Evolutionary conservation across 352 stramenopile species (phyloP).

Genomic region (Saprolegnia diclina): DNA sequence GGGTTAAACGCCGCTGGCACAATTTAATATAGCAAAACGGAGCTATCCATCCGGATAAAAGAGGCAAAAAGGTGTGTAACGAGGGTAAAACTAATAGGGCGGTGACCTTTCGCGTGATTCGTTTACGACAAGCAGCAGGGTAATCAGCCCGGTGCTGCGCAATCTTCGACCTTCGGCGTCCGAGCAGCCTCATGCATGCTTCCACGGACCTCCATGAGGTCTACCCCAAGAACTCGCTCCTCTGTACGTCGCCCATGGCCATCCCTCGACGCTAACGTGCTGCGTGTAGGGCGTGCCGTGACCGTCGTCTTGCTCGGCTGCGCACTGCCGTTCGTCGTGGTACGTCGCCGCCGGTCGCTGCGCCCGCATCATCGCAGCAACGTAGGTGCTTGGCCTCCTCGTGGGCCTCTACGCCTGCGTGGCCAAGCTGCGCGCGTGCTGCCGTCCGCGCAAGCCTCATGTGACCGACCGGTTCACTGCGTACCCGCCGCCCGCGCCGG

Average conservation of each 20-base stretch:
- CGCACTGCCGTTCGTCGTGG: neutral
- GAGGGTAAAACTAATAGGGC: neutral
- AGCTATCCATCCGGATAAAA: neutral
- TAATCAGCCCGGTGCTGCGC: neutral
- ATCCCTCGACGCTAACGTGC: neutral
- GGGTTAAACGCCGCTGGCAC: too few relatives aligned
- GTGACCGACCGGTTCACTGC: slow-evolving; percentile 2
- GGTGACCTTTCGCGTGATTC: neutral
- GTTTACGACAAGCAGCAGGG: neutral
- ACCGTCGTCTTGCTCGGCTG: neutral
- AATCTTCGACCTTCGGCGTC: neutral
- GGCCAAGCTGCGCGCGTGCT: neutral
- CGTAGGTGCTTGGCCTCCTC: neutral
- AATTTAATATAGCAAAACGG: neutral
- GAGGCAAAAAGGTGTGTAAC: neutral
- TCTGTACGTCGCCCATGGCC: slow-evolving; percentile 5
- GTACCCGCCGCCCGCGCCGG: neutral
- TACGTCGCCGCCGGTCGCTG: neutral
- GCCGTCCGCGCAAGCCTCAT: neutral
- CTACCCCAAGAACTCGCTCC: slow-evolving; percentile 19
- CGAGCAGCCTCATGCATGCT: neutral
- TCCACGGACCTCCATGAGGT: slow-evolving; percentile 4
- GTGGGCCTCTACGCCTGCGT: neutral
- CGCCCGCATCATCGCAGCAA: neutral
- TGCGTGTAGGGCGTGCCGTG: neutral